These are phyloP conservation scores for Fraxinus baroniana DNA, from an alignment of 305 asterid species.

Conservation along the genomic window DNA sequence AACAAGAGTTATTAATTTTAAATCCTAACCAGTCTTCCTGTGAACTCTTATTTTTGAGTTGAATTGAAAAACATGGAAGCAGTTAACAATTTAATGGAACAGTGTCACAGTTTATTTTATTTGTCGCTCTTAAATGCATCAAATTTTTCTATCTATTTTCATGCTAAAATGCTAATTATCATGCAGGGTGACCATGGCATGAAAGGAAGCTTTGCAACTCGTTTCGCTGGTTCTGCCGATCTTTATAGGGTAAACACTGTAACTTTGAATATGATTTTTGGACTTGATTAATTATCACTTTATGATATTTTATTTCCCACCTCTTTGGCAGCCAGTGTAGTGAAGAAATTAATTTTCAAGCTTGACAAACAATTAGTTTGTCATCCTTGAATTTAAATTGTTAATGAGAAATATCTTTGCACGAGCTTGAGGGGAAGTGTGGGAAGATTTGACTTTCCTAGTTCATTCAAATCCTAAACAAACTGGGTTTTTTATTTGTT, in stretches of 20 bases:
- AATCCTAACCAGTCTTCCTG: neutral
- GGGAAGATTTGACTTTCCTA: neutral
- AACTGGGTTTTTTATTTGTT: neutral
- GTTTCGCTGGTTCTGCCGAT: slow-evolving; percentile 90
- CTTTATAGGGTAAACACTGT: slow-evolving; percentile 62
- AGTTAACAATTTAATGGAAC: neutral
- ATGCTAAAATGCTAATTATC: neutral
- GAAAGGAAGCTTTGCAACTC: slow-evolving; percentile 87
- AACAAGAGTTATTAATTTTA: neutral
- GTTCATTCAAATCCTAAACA: neutral
- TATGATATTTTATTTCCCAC: neutral
- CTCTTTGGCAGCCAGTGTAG: neutral
- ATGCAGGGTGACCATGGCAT: slow-evolving; percentile 78
- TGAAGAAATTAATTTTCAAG: neutral
- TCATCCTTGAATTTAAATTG: neutral
- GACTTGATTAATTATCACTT: neutral
- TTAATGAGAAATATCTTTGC: neutral
- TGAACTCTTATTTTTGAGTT: neutral
- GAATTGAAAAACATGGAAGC: neutral
- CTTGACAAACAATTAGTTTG: neutral
- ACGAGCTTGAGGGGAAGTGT: neutral
- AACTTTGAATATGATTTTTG: neutral
- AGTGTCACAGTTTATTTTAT: neutral
- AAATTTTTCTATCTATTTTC: neutral
- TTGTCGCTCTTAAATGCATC: neutral